Evolutionary conservation across 441 rosid genomes (phyloP), one percentile per base, ranked within the genome.

Genomic region (Iberis amara): DNA sequence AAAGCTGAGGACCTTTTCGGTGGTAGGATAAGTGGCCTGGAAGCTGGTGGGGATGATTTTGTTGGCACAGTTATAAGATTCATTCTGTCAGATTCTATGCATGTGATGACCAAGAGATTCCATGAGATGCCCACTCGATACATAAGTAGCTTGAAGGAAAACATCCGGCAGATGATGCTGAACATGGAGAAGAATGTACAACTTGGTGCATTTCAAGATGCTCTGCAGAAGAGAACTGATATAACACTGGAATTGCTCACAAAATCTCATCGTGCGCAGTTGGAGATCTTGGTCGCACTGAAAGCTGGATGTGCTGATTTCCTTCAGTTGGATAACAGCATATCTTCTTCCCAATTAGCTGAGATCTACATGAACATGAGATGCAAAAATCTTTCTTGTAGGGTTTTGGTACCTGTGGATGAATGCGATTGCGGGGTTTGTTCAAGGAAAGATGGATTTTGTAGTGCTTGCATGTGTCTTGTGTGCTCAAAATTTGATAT

Each of bases 391-490:
- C 82, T 76, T 42, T 64, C 75, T 7, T 92, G 99, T 44, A 75
- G 73, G 41, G 79, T 33, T 72, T 68, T 68, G 64, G 55, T 92
- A 70, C 99, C 94, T 66, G 94, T 85, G 56, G 96, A 89, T 72
- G 96, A 86, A 67, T 89, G 97, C 49, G 91, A 88, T 59, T 92
- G 99, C 80, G 82, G 74, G 69, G 86, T 89, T 61, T 92, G 98
- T 65, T 73, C 62, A 27, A 80, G 76, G 69, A 89, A 73, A 76
- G 83, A 61, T 64, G 99, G 99, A 21, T 94, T 94, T 76, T 94
- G 99, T 71, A 81, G 97, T 64, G 64, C 78, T 36, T 94, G 99
- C 62, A 94, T 86, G 99, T 94, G 99, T 70, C 95, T 94, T 35
- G 76, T 94, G 54, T 94, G 99, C 67, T 81, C 86, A 15, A 89